Evolutionary conservation across 176 grass and related monocot species (phyloP).

Genomic region (Triticum turgidum): DNA sequence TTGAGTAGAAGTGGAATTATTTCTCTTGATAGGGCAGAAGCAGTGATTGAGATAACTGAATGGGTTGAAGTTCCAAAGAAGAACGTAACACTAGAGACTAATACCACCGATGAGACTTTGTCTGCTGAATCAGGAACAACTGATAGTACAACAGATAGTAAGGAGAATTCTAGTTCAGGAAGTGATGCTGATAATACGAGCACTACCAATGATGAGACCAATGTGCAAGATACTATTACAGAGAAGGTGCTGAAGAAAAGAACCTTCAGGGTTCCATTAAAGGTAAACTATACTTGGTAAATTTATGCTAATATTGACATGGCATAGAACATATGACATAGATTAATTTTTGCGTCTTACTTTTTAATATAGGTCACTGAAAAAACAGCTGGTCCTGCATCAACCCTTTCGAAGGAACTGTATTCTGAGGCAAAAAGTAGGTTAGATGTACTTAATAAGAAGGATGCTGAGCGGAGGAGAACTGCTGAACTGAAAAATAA

Average conservation of each 20-base stretch:
- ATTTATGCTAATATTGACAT: conserved; percentile 14
- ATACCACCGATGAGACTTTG: conserved; percentile 45
- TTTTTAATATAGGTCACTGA: conserved; percentile 63
- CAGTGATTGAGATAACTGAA: conserved; percentile 96
- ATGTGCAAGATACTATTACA: conserved; percentile 53
- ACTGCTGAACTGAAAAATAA: conserved; percentile 97
- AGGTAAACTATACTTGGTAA: conserved; percentile 51
- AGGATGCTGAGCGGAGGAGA: conserved; percentile 80
- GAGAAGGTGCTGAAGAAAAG: conserved; percentile 95
- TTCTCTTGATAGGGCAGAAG: conserved; percentile 92
- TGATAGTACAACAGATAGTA: conserved; percentile 48
- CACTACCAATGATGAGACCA: conserved; percentile 43
- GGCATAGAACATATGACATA: not conserved
- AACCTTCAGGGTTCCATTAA: conserved; percentile 95
- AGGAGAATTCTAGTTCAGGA: conserved; percentile 47
- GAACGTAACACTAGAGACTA: conserved; percentile 72
- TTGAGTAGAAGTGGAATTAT: conserved; percentile 92
- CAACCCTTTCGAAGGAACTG: conserved; percentile 71
- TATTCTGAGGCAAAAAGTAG: conserved; percentile 90
- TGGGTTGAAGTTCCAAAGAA: conserved; percentile 98
- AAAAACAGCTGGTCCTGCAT: conserved; percentile 56
- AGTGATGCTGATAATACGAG: conserved; percentile 40
- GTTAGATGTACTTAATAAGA: conserved; percentile 85
- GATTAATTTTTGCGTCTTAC: not conserved
- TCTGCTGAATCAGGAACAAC: conserved; percentile 53